A percentile compares a stretch with the other conserved stretches of the same genome.
These are phyloP conservation scores for Didymellaceae sp. DNA, from an alignment of 2,329 filamentous ascomycete species.

Conservation along the genomic window DNA sequence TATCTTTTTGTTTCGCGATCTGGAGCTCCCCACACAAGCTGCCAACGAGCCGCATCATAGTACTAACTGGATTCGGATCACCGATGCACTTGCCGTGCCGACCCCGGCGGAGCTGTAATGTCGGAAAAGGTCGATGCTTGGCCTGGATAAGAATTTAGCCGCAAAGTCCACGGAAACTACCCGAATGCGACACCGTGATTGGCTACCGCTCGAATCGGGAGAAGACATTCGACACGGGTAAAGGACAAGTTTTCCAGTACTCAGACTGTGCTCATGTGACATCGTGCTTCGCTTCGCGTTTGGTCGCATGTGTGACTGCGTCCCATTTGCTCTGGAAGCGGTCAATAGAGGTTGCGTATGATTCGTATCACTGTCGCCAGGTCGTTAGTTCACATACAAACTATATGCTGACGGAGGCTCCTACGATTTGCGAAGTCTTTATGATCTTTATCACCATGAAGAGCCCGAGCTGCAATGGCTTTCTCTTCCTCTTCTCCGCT, in stretches of 20 bases:
- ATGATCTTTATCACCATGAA: conserved; percentile 45
- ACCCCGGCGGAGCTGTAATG: conserved; percentile 34
- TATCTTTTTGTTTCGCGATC: conserved; percentile 33
- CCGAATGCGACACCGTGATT: conserved; percentile 22
- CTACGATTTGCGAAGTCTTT: conserved; percentile 46
- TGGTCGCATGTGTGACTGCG: not conserved
- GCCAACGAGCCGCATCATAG: conserved; percentile 31
- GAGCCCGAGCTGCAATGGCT: conserved; percentile 43
- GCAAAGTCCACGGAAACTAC: conserved; percentile 21
- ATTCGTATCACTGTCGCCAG: conserved; percentile 39
- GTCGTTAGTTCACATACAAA: conserved; percentile 10
- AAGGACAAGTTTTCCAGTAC: conserved; percentile 31
- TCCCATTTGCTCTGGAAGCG: not conserved
- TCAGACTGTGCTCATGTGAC: not conserved
- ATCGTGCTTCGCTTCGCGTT: conserved; percentile 2
- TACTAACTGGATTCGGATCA: conserved; percentile 31
- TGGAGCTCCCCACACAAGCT: conserved; percentile 41
- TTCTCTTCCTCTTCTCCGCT: conserved; percentile 46
- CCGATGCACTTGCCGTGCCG: conserved; percentile 45
- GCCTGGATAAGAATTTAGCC: conserved; percentile 39
- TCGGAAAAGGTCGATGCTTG: conserved; percentile 34
- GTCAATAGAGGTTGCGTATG: conserved; percentile 41
- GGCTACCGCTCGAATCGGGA: conserved; percentile 14
- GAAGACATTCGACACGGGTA: conserved; percentile 14
- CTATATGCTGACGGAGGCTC: conserved; percentile 1